Conservation (phyloP, 345 rosid species). For the Microthlaspi erraticum region DNA sequence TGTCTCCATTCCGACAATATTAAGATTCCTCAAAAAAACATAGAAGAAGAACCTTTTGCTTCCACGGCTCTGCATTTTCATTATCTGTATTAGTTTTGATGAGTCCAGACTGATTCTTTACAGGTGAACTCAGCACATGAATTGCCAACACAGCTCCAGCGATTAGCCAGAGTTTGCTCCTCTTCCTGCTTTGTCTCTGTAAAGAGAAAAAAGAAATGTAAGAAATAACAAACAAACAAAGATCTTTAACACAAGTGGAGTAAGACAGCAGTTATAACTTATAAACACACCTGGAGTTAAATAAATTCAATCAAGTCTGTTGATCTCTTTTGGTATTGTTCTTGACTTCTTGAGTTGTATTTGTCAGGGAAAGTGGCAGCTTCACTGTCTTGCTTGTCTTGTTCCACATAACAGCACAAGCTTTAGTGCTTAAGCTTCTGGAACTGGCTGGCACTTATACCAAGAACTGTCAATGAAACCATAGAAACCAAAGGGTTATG, state of each 20-base stretch:
- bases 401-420: conserved; percentile 33
- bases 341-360: conserved; percentile 42
- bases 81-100: conserved; percentile 9
- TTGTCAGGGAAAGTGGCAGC: conserved; percentile 28
- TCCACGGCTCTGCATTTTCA: conserved; percentile 38
- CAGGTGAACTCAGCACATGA: conserved; percentile 43
- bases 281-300: conserved; percentile 38
- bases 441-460: conserved; percentile 39
- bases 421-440: conserved; percentile 38
- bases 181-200: conserved; percentile 21
- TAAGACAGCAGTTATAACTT: conserved; percentile 29
- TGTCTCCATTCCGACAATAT: conserved; percentile 37
- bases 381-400: conserved; percentile 41
- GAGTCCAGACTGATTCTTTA: conserved; percentile 35
- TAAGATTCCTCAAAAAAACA: conserved; percentile 35
- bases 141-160: conserved; percentile 46
- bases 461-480: conserved; percentile 28
- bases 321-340: conserved; percentile 5
- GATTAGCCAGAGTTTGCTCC: conserved; percentile 31
- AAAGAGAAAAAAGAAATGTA: conserved; percentile 9
- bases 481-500: conserved; percentile 28
- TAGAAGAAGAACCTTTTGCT: conserved; percentile 25
- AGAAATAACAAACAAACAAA: conserved; percentile 21
- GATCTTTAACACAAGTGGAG: conserved; percentile 44
- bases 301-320: conserved; percentile 26